Evolutionary conservation across 768 basidiomycete genomes (phyloP), one percentile per base, ranked within the genome.

Genomic region (Austroboletus festivus): DNA sequence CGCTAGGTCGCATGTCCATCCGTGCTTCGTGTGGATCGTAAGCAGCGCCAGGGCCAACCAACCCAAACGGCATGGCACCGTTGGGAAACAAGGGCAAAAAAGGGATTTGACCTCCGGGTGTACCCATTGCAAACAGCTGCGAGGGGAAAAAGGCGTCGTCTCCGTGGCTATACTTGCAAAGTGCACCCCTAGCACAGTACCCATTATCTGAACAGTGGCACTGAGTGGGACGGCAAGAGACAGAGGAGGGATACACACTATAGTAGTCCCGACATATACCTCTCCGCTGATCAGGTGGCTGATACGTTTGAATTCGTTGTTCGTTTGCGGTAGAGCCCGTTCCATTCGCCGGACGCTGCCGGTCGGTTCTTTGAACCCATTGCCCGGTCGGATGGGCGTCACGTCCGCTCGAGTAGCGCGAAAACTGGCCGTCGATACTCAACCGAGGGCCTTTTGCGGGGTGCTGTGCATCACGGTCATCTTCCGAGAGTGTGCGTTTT

Each of bases 91-190:
- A 83, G 45, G 85, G 80, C 67, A 85, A 72, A 61, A 86, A 87
- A 3, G 85, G 83, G 59, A 87, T 64, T 18, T 61, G 64, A 33
- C 52, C 46, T 0, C 70, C 77, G 31, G 66, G 63, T 38, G 74
- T 57, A 28, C 72, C 73, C 73, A 82, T 74, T 23, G 80, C 74
- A 57, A 83, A 86, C 24, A 90, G 63, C 53, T 82, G 83, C 0
- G 77, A 79, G 0, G 87, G 89, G 9, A 89, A 73, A 42, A 89
- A 82, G 24, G 90, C 88, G 62, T 94, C 90, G 2, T 91, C 89
- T 31, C 89, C 92, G 58, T 98, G 94, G 51, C 89, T 92, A 68
- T 82, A 97, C 63, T 91, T 93, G 76, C 94, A 98, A 51, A 79
- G 78, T 18, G 80, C 84, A 40, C 94, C 94, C 26, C 93, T 82